Conservation (phyloP, 208 protist species). For the Crithidia thermophila region DNA sequence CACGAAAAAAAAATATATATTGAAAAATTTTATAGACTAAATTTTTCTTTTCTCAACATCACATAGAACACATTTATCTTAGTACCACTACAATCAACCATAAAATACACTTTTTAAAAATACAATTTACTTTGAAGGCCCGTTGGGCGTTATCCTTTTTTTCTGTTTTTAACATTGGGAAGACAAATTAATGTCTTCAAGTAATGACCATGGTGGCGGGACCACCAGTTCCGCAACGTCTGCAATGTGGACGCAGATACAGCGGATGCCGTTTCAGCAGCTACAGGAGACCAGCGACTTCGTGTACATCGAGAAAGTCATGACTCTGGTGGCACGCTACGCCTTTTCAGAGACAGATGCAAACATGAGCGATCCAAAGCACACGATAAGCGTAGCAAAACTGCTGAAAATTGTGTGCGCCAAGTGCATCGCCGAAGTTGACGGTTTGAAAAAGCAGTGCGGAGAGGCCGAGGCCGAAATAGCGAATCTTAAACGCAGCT, state of each 20-base stretch:
- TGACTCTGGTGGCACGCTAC: slow-evolving; percentile 55
- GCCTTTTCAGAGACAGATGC: slow-evolving; percentile 54
- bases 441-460: slow-evolving; percentile 23
- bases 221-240: slow-evolving; percentile 11
- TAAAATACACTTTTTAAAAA: slow-evolving; percentile 2
- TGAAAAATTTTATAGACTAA: background rate
- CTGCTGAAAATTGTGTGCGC: slow-evolving; percentile 64
- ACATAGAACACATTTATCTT: too few relatives aligned
- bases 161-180: background rate
- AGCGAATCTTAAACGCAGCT: slow-evolving; percentile 16
- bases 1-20: background rate
- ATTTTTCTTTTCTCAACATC: slow-evolving; percentile 5
- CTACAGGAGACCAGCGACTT: slow-evolving; percentile 54
- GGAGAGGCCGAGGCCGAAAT: slow-evolving; percentile 17
- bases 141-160: too few relatives aligned
- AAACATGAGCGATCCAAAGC: slow-evolving; percentile 65
- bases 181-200: slow-evolving; percentile 3
- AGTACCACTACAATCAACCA: slow-evolving; percentile 6
- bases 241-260: slow-evolving; percentile 74
- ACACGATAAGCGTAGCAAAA: slow-evolving; percentile 50
- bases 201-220: background rate
- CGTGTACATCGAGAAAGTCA: slow-evolving; percentile 65
- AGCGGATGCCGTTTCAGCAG: slow-evolving; percentile 75
- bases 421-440: slow-evolving; percentile 44
- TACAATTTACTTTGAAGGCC: too few relatives aligned